Evolutionary conservation across 1,139 yeast genomes (phyloP), one percentile per base, ranked within the genome.

Genomic region (Saccharomycopsis hybrid): DNA sequence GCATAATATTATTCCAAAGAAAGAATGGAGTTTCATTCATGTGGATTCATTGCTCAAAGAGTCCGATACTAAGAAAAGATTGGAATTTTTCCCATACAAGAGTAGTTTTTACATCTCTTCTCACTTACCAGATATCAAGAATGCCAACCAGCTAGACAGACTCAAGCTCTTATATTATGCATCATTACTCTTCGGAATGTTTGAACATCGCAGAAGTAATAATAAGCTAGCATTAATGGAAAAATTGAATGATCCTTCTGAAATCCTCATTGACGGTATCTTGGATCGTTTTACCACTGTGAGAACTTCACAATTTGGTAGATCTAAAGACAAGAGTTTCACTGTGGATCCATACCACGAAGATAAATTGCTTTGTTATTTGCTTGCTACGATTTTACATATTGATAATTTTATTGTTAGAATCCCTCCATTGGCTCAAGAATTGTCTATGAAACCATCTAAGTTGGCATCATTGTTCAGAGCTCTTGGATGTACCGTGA

Each of bases 261-360:
- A 85, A 55, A 62, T 72, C 3, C 71, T 92, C 33, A 67, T 89
- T n/a, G 89, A 85, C 60, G 87, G 88, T 30, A 68, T 88, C 39
- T 68, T 89, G 54, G 77, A 76, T 46, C 75, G 85, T 54, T 90
- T 88, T 65, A 74, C 95, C 24, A 76, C 82, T 45, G 64, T 76
- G 33, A 80, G 79, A 61, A 74, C 87, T 9, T 78, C 88, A 5
- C 76, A 73, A 49, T 77, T 78, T 57, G 95, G 95, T 54, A 82
- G 77, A 64, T 73, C 88, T 27, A 85, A 84, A 65, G 86, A 82
- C 56, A 77, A 83, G 60, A 76, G 84, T 13, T 88, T 77, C 64
- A 72, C 77, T 54, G 78, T 92, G 55, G 97, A 92, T 62, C 96
- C 97, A 41, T 82, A 79, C 58, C 78, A 80, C 61, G 96, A 88